Evolutionary conservation across 768 basidiomycete species (phyloP).

Genomic region (Russula compacta): DNA sequence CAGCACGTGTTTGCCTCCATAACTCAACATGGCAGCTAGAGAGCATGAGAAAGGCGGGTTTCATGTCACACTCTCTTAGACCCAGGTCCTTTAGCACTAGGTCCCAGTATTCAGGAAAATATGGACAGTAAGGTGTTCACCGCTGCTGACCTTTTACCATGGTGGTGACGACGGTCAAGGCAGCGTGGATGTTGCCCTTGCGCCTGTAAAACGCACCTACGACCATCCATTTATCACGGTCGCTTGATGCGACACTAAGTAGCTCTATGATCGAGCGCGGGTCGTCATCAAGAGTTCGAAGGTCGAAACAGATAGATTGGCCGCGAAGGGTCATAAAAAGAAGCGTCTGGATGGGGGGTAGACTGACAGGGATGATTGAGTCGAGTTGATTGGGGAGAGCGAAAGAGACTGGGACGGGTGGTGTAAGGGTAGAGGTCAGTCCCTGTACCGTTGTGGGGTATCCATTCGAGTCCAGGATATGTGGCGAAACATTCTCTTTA

Average conservation of each 20-base stretch:
- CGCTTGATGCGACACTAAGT: slow-evolving; percentile 36
- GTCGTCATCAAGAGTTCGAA: slow-evolving; percentile 36
- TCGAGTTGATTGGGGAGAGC: background rate
- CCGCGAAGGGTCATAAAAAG: slow-evolving; percentile 14
- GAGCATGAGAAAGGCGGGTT: slow-evolving; percentile 44
- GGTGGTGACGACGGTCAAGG: slow-evolving; percentile 34
- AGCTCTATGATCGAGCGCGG: slow-evolving; percentile 38
- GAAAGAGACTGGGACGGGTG: background rate
- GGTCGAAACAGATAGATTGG: slow-evolving; percentile 28
- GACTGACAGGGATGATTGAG: background rate
- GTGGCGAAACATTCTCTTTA: background rate
- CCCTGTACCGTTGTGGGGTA: background rate
- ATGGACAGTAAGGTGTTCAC: background rate
- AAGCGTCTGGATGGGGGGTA: slow-evolving; percentile 8
- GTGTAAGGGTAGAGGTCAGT: background rate
- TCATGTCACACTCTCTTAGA: slow-evolving; percentile 32
- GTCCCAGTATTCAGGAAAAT: background rate
- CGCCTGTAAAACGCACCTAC: slow-evolving; percentile 47
- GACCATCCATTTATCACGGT: slow-evolving; percentile 47
- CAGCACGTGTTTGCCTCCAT: slow-evolving; percentile 26
- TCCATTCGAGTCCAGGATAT: background rate
- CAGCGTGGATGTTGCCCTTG: slow-evolving; percentile 36
- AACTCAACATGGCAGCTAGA: slow-evolving; percentile 47
- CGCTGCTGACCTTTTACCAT: slow-evolving; percentile 39
- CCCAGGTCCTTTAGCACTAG: slow-evolving; percentile 35